Conservation (phyloP, 257 asterid genomes). For the Solanum habrochaites region DNA sequence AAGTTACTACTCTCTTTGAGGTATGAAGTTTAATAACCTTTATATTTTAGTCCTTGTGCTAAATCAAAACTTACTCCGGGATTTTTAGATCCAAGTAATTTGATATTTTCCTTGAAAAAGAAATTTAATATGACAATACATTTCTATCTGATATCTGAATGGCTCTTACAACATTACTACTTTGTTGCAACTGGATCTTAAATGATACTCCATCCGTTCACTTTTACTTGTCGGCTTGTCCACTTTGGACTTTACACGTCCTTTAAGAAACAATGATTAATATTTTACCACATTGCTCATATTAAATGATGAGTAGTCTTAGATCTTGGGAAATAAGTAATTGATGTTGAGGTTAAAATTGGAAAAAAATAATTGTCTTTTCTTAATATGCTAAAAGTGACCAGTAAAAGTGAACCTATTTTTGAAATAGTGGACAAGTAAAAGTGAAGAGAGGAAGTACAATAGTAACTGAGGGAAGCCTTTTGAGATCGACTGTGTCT, state of each 20-base stretch:
- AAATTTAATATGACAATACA: neutral
- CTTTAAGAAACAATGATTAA: neutral
- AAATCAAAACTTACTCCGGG: neutral
- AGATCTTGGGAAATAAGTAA: neutral
- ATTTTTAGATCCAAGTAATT: neutral
- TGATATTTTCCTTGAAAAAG: neutral
- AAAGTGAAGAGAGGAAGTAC: neutral
- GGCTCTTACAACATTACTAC: neutral
- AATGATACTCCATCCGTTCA: neutral
- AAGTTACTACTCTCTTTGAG: constrained; percentile 62
- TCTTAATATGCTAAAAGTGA: neutral
- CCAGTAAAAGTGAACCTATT: neutral
- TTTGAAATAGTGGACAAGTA: neutral
- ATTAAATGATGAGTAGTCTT: neutral
- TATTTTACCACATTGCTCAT: neutral
- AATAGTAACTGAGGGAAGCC: neutral
- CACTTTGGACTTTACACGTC: neutral
- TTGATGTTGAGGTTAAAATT: neutral
- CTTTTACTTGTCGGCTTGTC: neutral
- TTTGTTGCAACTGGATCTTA: neutral
- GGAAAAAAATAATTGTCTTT: neutral
- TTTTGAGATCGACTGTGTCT: neutral
- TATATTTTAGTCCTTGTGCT: neutral
- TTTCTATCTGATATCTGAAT: neutral
- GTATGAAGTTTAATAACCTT: constrained; percentile 13